phyloP scores from a whole-genome alignment of 2,329 filamentous ascomycete genomes.

The Talaromyces sp. region DNA sequence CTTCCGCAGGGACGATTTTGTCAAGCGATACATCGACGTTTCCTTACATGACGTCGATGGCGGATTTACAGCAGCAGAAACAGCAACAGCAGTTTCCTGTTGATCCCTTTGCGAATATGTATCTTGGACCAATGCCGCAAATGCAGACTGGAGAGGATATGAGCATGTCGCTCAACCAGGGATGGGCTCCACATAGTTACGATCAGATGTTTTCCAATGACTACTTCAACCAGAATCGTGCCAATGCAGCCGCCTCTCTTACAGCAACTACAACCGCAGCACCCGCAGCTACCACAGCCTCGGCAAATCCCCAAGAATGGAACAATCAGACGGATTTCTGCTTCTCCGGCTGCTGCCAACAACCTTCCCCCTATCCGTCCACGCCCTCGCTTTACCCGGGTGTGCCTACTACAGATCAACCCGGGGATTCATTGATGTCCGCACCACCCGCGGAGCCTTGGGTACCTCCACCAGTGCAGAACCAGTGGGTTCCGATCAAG shows the following conservation, averaged over 20 bases:
- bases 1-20: slow-evolving; percentile 18
- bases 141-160: neutral
- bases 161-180: neutral
- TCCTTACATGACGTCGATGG: slow-evolving; percentile 3
- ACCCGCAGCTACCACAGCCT: neutral
- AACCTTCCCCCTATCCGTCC: slow-evolving; percentile 1
- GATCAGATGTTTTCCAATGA: neutral
- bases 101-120: neutral
- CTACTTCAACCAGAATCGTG: neutral
- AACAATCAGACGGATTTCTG: slow-evolving; percentile 5
- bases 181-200: neutral
- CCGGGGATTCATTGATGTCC: neutral
- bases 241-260: slow-evolving; percentile 7
- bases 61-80: slow-evolving; percentile 3
- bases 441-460: slow-evolving; percentile 6
- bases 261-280: neutral
- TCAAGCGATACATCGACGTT: slow-evolving; percentile 4
- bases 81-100: slow-evolving; percentile 7
- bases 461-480: slow-evolving; percentile 17
- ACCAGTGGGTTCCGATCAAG: slow-evolving; percentile 30
- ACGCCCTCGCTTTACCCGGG: slow-evolving; percentile 7
- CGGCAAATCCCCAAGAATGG: neutral
- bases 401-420: neutral
- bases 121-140: neutral
- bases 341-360: slow-evolving; percentile 18